These are phyloP conservation scores for Boletus barrowsii DNA, from an alignment of 768 basidiomycete genomes.

Conservation along the genomic window DNA sequence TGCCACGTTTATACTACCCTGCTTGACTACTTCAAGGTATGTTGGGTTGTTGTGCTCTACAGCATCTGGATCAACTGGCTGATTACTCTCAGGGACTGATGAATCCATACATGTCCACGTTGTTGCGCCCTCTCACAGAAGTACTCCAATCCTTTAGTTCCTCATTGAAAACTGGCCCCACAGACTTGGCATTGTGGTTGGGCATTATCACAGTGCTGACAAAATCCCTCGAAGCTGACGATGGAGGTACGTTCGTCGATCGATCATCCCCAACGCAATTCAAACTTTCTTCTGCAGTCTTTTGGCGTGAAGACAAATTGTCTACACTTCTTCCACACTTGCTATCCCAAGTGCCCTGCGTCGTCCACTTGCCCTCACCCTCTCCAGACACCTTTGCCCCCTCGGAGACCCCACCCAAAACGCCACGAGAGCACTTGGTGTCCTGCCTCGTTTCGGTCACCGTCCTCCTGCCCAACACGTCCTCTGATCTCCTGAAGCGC, in stretches of 20 bases:
- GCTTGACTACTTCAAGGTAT: conserved; percentile 85
- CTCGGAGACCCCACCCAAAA: neutral
- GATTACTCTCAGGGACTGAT: conserved; percentile 60
- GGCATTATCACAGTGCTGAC: conserved; percentile 58
- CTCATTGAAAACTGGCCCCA: conserved; percentile 17
- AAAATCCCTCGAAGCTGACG: conserved; percentile 73
- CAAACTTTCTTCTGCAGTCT: conserved; percentile 48
- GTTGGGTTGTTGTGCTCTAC: conserved; percentile 2
- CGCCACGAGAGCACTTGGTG: conserved; percentile 9
- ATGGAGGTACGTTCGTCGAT: conserved; percentile 56
- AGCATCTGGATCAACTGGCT: neutral
- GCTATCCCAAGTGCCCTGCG: conserved; percentile 62
- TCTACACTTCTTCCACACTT: conserved; percentile 57
- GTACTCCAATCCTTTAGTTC: conserved; percentile 51
- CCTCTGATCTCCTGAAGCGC: conserved; percentile 56
- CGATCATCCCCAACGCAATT: neutral
- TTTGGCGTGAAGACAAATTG: conserved; percentile 86
- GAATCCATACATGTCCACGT: conserved; percentile 85
- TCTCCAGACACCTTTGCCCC: neutral
- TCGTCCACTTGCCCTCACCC: conserved; percentile 30
- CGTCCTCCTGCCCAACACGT: conserved; percentile 14
- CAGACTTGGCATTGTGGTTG: conserved; percentile 56
- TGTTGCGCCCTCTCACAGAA: conserved; percentile 65
- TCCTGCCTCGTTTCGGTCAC: conserved; percentile 20
- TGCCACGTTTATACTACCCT: conserved; percentile 70